A percentile compares a stretch with the other conserved stretches of the same genome.
phyloP scores from a whole-genome alignment of 2,329 filamentous ascomycete species.

The Ilyonectria destructans region DNA sequence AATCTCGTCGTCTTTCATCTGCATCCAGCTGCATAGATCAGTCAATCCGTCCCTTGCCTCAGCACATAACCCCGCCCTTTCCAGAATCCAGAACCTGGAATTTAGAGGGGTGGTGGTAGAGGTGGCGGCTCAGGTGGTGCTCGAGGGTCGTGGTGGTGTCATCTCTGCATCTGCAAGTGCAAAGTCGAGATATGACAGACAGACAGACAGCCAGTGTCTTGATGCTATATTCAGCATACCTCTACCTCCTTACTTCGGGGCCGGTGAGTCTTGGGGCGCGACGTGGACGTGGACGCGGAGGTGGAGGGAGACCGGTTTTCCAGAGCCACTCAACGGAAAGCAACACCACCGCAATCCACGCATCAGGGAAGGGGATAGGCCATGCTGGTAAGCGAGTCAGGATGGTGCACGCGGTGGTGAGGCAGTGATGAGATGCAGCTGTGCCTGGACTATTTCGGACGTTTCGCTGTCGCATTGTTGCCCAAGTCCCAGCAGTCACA shows the following conservation, averaged over 20 bases:
- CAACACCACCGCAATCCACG: slow-evolving; percentile 14
- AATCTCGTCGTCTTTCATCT: slow-evolving; percentile 19
- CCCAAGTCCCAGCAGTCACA: slow-evolving; percentile 12
- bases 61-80: slow-evolving; percentile 15
- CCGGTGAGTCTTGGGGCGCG: not conserved
- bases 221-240: slow-evolving; percentile 20
- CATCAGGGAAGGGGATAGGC: slow-evolving; percentile 17
- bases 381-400: not conserved
- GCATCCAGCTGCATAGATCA: slow-evolving; percentile 29
- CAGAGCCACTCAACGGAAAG: not conserved
- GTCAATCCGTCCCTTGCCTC: slow-evolving; percentile 18
- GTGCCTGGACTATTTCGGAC: slow-evolving; percentile 26
- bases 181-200: slow-evolving; percentile 40
- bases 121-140: slow-evolving; percentile 16
- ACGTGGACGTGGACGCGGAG: not conserved
- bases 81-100: slow-evolving; percentile 30
- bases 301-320: not conserved
- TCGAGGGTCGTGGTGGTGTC: slow-evolving; percentile 42
- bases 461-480: slow-evolving; percentile 12
- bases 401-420: not conserved
- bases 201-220: slow-evolving; percentile 20
- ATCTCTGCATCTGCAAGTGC: slow-evolving; percentile 43
- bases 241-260: slow-evolving; percentile 4
- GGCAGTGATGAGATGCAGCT: slow-evolving; percentile 26
- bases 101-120: slow-evolving; percentile 26